Conservation (phyloP, 768 basidiomycete species). For the Mycena chlorophos region DNA sequence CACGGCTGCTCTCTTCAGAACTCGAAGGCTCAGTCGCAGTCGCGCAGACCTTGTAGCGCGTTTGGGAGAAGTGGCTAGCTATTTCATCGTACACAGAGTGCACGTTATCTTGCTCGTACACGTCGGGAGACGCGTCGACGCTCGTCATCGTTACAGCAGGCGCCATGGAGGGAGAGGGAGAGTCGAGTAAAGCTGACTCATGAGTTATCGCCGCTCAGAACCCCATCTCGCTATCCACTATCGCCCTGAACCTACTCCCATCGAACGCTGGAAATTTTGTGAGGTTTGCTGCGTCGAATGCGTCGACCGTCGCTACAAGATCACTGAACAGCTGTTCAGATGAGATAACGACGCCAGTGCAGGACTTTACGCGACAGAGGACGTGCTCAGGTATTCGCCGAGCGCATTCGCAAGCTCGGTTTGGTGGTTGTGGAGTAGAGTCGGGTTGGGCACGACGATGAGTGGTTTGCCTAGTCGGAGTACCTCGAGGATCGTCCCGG, state of each 20-base stretch:
- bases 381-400: slow-evolving; percentile 59
- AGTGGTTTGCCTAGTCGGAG: slow-evolving; percentile 73
- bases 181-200: slow-evolving; percentile 12
- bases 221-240: slow-evolving; percentile 82
- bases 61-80: slow-evolving; percentile 84
- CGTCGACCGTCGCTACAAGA: slow-evolving; percentile 54
- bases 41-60: slow-evolving; percentile 77
- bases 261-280: slow-evolving; percentile 70
- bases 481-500: slow-evolving; percentile 91
- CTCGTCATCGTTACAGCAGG: slow-evolving; percentile 41
- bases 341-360: slow-evolving; percentile 1
- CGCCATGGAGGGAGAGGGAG: slow-evolving; percentile 25
- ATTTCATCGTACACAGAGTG: slow-evolving; percentile 85
- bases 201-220: slow-evolving; percentile 41
- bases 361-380: slow-evolving; percentile 57
- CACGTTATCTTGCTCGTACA: slow-evolving; percentile 74
- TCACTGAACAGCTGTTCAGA: slow-evolving; percentile 36
- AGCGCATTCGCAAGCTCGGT: slow-evolving; percentile 79
- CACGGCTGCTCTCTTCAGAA: slow-evolving; percentile 59
- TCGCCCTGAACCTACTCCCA: slow-evolving; percentile 58
- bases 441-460: slow-evolving; percentile 87
- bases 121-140: slow-evolving; percentile 47
- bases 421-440: slow-evolving; percentile 92
- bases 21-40: not conserved
- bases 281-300: slow-evolving; percentile 45